These are phyloP conservation scores for Gossypium laxum DNA, from an alignment of 441 rosid genomes.

Conservation along the genomic window DNA sequence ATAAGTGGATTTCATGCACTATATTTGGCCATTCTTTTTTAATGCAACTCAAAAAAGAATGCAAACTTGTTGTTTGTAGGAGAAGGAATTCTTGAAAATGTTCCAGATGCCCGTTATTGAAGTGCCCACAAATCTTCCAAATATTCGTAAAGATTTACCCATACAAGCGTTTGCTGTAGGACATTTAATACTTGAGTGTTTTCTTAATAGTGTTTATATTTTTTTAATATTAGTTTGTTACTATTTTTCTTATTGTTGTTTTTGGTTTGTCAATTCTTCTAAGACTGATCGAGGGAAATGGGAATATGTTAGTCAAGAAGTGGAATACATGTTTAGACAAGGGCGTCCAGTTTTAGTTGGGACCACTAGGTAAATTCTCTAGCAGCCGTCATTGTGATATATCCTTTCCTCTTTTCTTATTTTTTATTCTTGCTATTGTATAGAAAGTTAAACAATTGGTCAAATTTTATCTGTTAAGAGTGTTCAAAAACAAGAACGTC, in stretches of 20 bases:
- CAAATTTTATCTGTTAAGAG: background rate
- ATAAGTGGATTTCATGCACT: slow-evolving; percentile 8
- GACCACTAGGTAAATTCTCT: slow-evolving; percentile 63
- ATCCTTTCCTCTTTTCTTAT: background rate
- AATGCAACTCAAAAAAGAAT: slow-evolving; percentile 1
- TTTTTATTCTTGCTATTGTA: background rate
- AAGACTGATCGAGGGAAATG: slow-evolving; percentile 95
- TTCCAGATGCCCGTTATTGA: slow-evolving; percentile 84
- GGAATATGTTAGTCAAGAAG: slow-evolving; percentile 79
- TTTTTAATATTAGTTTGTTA: slow-evolving; percentile 3
- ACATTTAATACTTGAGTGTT: slow-evolving; percentile 13
- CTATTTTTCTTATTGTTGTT: slow-evolving; percentile 12
- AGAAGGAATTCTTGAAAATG: slow-evolving; percentile 91
- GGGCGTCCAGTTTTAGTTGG: slow-evolving; percentile 98
- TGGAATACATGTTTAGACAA: slow-evolving; percentile 74
- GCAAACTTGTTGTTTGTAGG: slow-evolving; percentile 38
- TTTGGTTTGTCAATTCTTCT: slow-evolving; percentile 19
- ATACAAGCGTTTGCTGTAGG: slow-evolving; percentile 90
- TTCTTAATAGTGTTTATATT: background rate
- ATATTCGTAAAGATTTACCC: slow-evolving; percentile 82
- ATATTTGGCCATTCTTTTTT: slow-evolving; percentile 2
- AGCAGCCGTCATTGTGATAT: background rate
- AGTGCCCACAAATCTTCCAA: slow-evolving; percentile 87
- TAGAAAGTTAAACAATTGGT: background rate
- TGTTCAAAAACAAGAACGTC: slow-evolving; percentile 4